Conservation (phyloP, 148 eudicot species). For the Cornus controversa region DNA sequence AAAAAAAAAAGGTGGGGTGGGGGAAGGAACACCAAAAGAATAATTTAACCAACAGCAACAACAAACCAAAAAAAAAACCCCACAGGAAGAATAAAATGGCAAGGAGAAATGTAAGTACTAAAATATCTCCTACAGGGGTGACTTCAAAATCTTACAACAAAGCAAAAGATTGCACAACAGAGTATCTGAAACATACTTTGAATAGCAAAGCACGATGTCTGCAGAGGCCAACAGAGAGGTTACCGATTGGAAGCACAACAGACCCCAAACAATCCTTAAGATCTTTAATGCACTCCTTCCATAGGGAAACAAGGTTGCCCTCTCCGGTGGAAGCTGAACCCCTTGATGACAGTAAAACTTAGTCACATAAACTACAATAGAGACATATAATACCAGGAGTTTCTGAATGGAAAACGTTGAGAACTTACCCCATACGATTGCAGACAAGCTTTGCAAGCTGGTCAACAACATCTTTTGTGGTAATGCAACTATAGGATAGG, state of each 20-base stretch:
- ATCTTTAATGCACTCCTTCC: slow-evolving; percentile 47
- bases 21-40: too few species aligned
- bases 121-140: neutral
- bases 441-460: slow-evolving; percentile 63
- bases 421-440: slow-evolving; percentile 61
- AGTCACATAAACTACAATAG: neutral
- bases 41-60: neutral
- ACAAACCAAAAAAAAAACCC: neutral
- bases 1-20: too few species aligned
- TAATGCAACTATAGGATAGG: slow-evolving; percentile 35
- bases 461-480: slow-evolving; percentile 52
- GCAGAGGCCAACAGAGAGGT: slow-evolving; percentile 62
- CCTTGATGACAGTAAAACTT: slow-evolving; percentile 37
- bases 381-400: neutral
- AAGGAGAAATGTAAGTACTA: neutral
- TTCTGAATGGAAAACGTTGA: neutral
- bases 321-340: slow-evolving; percentile 55
- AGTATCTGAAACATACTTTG: slow-evolving; percentile 44
- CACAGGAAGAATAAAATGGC: neutral
- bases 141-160: neutral
- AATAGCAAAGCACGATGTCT: slow-evolving; percentile 69
- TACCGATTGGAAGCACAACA: slow-evolving; percentile 64
- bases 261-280: slow-evolving; percentile 62
- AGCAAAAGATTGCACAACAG: neutral
- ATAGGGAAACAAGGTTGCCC: slow-evolving; percentile 41